Evolutionary conservation across 2,329 filamentous ascomycete species (phyloP), one percentile per base, ranked within the genome.

Genomic region (Paracorniculantispora psalliotae): DNA sequence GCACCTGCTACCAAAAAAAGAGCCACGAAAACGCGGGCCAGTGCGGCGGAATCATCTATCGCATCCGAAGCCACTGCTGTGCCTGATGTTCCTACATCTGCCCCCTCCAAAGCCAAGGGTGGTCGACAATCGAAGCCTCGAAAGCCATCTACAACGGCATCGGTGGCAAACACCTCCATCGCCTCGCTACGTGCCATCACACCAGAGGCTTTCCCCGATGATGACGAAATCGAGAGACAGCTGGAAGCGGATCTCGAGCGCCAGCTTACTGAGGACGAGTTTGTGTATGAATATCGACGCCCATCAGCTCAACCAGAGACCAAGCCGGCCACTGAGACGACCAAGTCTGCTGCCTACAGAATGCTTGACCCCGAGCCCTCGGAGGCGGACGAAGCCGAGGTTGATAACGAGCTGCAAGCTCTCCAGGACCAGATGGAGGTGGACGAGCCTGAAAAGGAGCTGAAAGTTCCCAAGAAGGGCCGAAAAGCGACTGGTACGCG

Each of bases 201-300:
- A 5, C 67, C 76, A n/a, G 72, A 73, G 17, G 71, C 71, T 4
- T 71, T 82, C 12, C 80, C 81, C 0, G 78, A 84, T 57, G 85
- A 90, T 61, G 82, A 85, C 1, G 86, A 89, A 62, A 80, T 90
- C 39, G 85, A 90, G 54, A 81, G 81, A 23, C 83, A 84, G 51
- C 75, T 90, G 1, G 81, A 88, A 66, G 84, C 82, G 2, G 87
- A 88, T 59, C 77, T 90, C 10, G 82, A 87, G 46, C 75, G 78
- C 30, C 81, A 79, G 1, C 67, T 81, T 26, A 79, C 77, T 2
- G 81, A 86, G 30, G 79, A 81, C 15, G 82, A 80, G 59, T 80
- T 76, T 6, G 79, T 80, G 51, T 75, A 75, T 0, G 78, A 77
- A 63, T 70, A 73, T 46, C 68, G 63, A 13, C 72, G 70, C 63